phyloP scores from a whole-genome alignment of 305 asterid genomes.

The Solanum hybrid region DNA sequence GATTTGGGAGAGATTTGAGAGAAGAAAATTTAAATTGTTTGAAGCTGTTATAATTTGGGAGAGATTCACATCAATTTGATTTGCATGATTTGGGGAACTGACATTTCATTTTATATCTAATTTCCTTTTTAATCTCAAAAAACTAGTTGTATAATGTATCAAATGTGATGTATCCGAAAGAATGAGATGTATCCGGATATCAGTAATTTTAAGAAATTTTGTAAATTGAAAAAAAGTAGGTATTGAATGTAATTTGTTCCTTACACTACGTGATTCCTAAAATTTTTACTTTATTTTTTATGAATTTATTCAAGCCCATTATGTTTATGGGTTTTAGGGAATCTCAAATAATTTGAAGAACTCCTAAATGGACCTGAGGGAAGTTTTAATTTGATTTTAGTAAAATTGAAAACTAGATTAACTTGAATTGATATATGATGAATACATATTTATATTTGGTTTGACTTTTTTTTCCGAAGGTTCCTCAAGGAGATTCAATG shows the following conservation, averaged over 20 bases:
- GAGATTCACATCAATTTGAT: background rate
- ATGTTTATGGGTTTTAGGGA: background rate
- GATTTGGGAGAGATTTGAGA: background rate
- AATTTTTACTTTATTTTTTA: background rate
- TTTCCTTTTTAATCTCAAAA: too few relatives aligned
- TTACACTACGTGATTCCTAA: background rate
- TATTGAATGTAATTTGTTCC: background rate
- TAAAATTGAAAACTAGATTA: background rate
- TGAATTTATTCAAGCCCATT: background rate
- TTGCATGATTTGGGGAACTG: background rate
- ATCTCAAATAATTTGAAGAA: background rate
- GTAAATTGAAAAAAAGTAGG: too few relatives aligned
- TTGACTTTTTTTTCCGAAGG: background rate
- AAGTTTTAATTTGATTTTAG: background rate
- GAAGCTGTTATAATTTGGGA: background rate
- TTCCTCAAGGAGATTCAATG: background rate
- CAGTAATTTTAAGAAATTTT: too few relatives aligned
- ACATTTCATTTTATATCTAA: background rate
- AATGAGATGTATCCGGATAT: too few relatives aligned
- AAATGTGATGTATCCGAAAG: background rate
- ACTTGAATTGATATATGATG: background rate
- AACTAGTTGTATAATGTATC: background rate
- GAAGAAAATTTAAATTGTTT: too few relatives aligned
- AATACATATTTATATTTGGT: too few relatives aligned
- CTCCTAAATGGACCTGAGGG: background rate